A percentile compares a stretch with the other conserved stretches of the same genome.
Evolutionary conservation across 768 basidiomycete genomes (phyloP).

Genomic region (Mycena amicta): DNA sequence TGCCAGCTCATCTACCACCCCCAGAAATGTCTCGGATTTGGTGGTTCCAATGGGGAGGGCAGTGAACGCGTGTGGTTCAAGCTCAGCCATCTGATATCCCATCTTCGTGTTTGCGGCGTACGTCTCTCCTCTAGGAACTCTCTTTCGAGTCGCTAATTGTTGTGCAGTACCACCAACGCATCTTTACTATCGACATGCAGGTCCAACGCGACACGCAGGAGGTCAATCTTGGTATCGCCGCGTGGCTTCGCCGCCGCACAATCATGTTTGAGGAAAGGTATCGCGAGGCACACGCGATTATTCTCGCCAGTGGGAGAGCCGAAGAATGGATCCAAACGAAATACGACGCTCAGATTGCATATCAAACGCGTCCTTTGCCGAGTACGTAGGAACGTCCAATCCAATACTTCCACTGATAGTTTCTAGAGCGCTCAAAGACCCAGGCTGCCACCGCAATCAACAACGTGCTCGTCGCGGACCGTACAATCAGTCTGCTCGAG

Average conservation of each 20-base stretch:
- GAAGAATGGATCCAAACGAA: constrained; percentile 26
- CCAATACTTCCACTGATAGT: too few relatives aligned
- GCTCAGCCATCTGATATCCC: constrained; percentile 36
- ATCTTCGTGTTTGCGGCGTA: constrained; percentile 36
- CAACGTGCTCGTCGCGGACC: too few relatives aligned
- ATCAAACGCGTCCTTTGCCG: constrained; percentile 23
- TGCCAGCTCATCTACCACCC: constrained; percentile 40
- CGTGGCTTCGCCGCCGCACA: constrained; percentile 31
- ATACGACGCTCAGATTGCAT: constrained; percentile 34
- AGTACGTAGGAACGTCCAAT: too few relatives aligned
- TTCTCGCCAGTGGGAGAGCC: constrained; percentile 19
- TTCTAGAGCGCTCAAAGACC: too few relatives aligned
- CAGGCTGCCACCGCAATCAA: too few relatives aligned
- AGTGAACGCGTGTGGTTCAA: constrained; percentile 37
- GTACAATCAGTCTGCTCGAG: too few relatives aligned
- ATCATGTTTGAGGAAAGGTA: constrained; percentile 1
- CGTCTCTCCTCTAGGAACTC: constrained; percentile 7
- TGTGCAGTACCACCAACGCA: constrained; percentile 7
- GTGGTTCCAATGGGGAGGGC: constrained; percentile 38
- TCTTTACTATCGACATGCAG: constrained; percentile 27
- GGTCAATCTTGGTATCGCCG: constrained; percentile 30
- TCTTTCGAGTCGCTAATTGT: not conserved
- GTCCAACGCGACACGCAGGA: constrained; percentile 27
- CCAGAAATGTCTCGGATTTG: constrained; percentile 27
- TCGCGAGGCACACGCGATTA: constrained; percentile 20